Conservation (phyloP, 108 stramenopile species). For the Stephanodiscus minutulus region DNA sequence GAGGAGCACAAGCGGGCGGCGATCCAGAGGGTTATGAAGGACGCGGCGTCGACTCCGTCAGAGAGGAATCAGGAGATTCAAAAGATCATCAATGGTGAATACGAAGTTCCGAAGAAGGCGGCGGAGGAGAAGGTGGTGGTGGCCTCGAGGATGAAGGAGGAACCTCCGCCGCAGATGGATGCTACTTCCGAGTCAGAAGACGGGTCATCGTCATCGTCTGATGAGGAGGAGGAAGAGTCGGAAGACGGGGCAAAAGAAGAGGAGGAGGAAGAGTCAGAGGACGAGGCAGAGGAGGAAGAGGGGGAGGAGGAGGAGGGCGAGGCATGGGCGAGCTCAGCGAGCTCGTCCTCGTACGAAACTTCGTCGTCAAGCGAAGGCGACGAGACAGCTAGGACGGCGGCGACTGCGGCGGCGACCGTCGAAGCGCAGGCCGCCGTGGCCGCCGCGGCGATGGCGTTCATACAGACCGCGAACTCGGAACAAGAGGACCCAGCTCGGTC, state of each 20-base stretch:
- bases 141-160: conserved; percentile 2
- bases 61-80: conserved; percentile 36
- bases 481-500: background rate
- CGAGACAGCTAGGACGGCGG: background rate
- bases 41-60: conserved; percentile 15
- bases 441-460: background rate
- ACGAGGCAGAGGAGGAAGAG: conserved; percentile 2
- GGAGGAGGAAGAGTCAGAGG: conserved; percentile 10
- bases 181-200: conserved; percentile 5
- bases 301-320: conserved; percentile 7
- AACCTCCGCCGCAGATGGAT: conserved; percentile 7
- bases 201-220: conserved; percentile 14
- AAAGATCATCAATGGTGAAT: conserved; percentile 33
- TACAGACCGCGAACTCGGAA: background rate
- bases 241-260: conserved; percentile 1
- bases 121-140: background rate
- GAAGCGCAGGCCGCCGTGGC: conserved; percentile 18
- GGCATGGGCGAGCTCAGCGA: conserved; percentile 1
- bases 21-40: conserved; percentile 32
- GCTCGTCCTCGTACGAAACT: background rate
- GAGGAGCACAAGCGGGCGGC: background rate
- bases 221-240: conserved; percentile 9
- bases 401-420: background rate
- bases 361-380: background rate
- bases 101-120: too few species aligned